Base-by-base conservation (phyloP, 352 stramenopile species). In the Globisporangium yorkense region DNA sequence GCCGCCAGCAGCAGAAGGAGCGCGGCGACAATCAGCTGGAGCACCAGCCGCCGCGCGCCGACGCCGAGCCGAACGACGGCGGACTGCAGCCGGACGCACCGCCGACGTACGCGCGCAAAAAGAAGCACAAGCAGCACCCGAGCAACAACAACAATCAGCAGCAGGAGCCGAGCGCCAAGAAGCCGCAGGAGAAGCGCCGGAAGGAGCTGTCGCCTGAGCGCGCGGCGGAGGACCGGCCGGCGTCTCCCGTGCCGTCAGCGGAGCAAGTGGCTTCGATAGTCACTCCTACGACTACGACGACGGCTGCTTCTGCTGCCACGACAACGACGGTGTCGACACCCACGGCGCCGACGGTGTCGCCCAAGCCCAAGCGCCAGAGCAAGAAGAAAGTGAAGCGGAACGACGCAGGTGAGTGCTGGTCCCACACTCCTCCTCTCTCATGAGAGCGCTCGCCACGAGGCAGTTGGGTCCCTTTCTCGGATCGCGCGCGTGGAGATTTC, bases 121-220 rank as follows among this genome's bases (percentile, higher is more conserved):
- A 70, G 54, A 70, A 70, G 33, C 59, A 60, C 21, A 63, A 64
- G 24, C 56, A 9, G 52, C 18, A 27, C 24, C 24, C 8, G 45
- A 44, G n/a, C 13, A 21, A 6, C 43, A 16, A 18, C 13, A 21
- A 6, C 43, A 16, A 18, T n/a, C 16, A 7, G 29, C 15, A 13
- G 45, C 54, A 1, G 16, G 18, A 43, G 15, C 20, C 49, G 29
- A 40, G 35, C 10, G 35, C 10, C 2, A 40, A 40, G 13, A 27
- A 35, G 16, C 12, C 9, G 9, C 31, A 49, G 2, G 5, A 57
- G 18, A 7, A 20, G 18, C 15, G 4, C 5, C 54, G 54, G 46
- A 61, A 61, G 33, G 43, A 51, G 12, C 4, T 51, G 37, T 43
- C 37, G 12, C 37, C 37, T 2, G 37, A 43, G 37, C 37, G 37